Evolutionary conservation across 2,329 filamentous ascomycete species (phyloP), one percentile per base, ranked within the genome.

Genomic region (Neofusicoccum kwambonambiense): DNA sequence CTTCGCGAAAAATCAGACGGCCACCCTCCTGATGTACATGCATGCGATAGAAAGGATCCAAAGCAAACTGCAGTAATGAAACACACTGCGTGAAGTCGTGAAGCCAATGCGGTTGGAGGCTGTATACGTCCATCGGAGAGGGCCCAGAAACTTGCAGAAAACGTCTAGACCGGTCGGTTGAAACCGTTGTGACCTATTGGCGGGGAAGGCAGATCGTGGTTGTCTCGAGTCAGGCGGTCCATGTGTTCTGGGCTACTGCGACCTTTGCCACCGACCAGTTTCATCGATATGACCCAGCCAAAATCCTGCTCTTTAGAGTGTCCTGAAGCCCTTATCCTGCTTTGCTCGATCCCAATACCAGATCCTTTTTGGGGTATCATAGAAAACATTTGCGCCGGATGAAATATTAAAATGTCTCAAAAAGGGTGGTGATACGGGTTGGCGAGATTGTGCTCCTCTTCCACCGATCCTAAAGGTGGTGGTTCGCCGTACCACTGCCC

Each of bases 361-460:
- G 42, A 47, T 60, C 56, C 56, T 60, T 60, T 60, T 60, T 45
- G 56, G 61, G 61, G 61, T 64, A 64, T 64, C 61, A 64, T 52
- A 42, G 50, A 64, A 64, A 64, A 64, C 49, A 64, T 17, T 54
- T 37, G 61, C 50, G 61, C 61, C 61, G 39, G 61, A 64, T 17
- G 39, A 47, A 62, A 47, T 17, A 42, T 39, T 49, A 34, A 37
- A 31, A 56, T 42, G 17, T 50, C 19, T 64, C 44, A 64, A 44
- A 57, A 64, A 50, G 51, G 62, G 45, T 57, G 51, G 37, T 57
- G 62, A 31, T 64, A 64, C 15, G 52, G 51, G 15, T 45, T 51
- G 4, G 45, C 45, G 7, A 52, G 15, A 8, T 58, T 58, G 4
- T 65, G 52, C 31, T 65, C 63, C 22, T 65, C 63, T 39, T 65